Percentiles rank a stretch among this genome's conserved stretches.
Evolutionary conservation across 1,284 basidiomycete genomes (phyloP).

Genomic region (Leccinum solheimii): DNA sequence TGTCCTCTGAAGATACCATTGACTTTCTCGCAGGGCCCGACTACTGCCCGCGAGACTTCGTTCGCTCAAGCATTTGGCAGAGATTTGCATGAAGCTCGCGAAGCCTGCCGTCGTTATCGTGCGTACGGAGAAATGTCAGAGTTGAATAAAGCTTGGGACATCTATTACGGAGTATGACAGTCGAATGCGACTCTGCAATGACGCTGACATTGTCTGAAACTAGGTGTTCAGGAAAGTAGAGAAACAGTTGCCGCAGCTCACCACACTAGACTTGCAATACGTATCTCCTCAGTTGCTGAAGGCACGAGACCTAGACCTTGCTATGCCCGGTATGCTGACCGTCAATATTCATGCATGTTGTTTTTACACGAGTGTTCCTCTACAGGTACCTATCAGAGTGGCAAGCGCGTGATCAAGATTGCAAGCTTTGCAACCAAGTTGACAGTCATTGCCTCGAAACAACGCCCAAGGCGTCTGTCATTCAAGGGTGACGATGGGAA

Average conservation of each 20-base stretch:
- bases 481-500: constrained; percentile 91
- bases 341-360: background rate
- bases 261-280: constrained; percentile 94
- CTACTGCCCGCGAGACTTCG: constrained; percentile 93
- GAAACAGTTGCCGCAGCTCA: constrained; percentile 89
- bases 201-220: constrained; percentile 10
- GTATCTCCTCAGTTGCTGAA: constrained; percentile 93
- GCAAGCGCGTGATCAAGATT: constrained; percentile 85
- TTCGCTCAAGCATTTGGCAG: constrained; percentile 95
- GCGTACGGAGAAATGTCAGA: constrained; percentile 87
- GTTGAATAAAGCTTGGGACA: constrained; percentile 99
- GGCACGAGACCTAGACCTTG: constrained; percentile 88
- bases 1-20: background rate
- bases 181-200: constrained; percentile 1
- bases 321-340: constrained; percentile 77
- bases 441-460: constrained; percentile 97
- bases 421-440: constrained; percentile 83
- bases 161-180: constrained; percentile 81
- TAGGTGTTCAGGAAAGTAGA: constrained; percentile 97
- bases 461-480: constrained; percentile 88
- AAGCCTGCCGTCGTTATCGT: constrained; percentile 87
- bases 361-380: constrained; percentile 1
- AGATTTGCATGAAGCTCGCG: constrained; percentile 92
- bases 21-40: constrained; percentile 66
- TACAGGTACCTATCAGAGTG: constrained; percentile 90